Evolutionary conservation across 805 yeast species (phyloP).

Genomic region (Metahyphopichia silvanorum): DNA sequence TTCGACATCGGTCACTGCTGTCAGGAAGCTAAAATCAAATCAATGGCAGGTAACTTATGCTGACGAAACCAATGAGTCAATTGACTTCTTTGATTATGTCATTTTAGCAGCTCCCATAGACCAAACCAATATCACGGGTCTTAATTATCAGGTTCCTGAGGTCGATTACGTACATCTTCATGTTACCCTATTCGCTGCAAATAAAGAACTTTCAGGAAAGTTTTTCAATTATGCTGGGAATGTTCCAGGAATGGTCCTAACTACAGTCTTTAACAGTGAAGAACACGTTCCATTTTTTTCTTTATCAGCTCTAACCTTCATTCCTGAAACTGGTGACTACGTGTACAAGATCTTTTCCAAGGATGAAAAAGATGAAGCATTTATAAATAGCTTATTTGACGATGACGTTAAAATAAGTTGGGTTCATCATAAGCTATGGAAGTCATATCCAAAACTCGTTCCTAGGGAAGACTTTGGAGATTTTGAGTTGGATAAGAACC

Average conservation of each 20-base stretch:
- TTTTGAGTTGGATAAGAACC: conserved; percentile 23
- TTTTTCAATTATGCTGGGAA: conserved; percentile 8
- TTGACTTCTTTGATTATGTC: conserved; percentile 36
- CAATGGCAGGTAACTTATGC: conserved; percentile 5
- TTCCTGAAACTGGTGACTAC: conserved; percentile 20
- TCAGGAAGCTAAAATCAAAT: conserved; percentile 6
- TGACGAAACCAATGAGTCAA: conserved; percentile 9
- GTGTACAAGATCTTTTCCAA: conserved; percentile 44
- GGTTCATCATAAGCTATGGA: conserved; percentile 36
- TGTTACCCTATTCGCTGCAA: conserved; percentile 32
- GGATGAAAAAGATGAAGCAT: conserved; percentile 8
- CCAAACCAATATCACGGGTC: conserved; percentile 20
- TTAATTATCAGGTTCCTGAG: neutral
- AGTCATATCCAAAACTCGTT: conserved; percentile 39
- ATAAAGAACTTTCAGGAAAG: conserved; percentile 13
- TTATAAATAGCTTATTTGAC: neutral
- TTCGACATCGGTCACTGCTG: conserved; percentile 20
- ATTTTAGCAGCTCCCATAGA: conserved; percentile 42
- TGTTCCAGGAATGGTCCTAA: conserved; percentile 24
- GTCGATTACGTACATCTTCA: conserved; percentile 37
- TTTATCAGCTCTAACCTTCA: conserved; percentile 24
- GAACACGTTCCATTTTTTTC: conserved; percentile 26
- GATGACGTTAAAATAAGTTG: neutral
- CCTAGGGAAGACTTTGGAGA: conserved; percentile 23
- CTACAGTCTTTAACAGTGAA: conserved; percentile 5